These are phyloP conservation scores for Bruguiera parviflora DNA, from an alignment of 345 rosid genomes.

Conservation along the genomic window DNA sequence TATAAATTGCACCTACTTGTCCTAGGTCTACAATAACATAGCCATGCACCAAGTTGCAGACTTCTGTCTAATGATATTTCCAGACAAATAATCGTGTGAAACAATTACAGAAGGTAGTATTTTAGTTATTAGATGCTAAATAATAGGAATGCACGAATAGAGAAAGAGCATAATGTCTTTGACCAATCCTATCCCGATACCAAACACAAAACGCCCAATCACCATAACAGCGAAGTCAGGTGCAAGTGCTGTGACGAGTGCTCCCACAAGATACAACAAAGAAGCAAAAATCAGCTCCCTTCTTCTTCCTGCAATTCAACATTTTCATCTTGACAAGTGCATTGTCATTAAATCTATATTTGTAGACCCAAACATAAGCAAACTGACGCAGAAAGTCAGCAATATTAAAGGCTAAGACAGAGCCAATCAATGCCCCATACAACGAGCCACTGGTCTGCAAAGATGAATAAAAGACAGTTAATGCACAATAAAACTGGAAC, in stretches of 20 bases:
- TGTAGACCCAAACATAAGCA: slow-evolving; percentile 3
- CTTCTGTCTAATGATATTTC: neutral
- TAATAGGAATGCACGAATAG: no score
- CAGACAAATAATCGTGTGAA: neutral
- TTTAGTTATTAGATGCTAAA: no score
- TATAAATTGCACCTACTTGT: neutral
- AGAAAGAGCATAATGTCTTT: slow-evolving; percentile 21
- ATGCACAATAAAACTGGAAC: neutral
- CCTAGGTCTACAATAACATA: neutral
- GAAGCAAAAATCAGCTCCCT: slow-evolving; percentile 75
- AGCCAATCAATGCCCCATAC: slow-evolving; percentile 89
- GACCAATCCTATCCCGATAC: slow-evolving; percentile 92
- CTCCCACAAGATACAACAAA: slow-evolving; percentile 66
- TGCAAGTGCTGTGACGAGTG: slow-evolving; percentile 63
- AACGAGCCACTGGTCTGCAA: slow-evolving; percentile 92
- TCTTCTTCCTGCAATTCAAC: slow-evolving; percentile 70
- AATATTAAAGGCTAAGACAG: slow-evolving; percentile 66
- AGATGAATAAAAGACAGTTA: slow-evolving; percentile 3
- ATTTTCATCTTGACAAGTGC: slow-evolving; percentile 17
- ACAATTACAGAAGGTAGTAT: no score
- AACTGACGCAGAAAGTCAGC: slow-evolving; percentile 74
- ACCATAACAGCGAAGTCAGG: slow-evolving; percentile 64
- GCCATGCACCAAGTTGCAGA: neutral
- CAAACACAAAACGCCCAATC: slow-evolving; percentile 71
- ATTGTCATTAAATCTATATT: slow-evolving; percentile 11